Evolutionary conservation across 1,139 yeast species (phyloP).

Genomic region (Taphrina populina): DNA sequence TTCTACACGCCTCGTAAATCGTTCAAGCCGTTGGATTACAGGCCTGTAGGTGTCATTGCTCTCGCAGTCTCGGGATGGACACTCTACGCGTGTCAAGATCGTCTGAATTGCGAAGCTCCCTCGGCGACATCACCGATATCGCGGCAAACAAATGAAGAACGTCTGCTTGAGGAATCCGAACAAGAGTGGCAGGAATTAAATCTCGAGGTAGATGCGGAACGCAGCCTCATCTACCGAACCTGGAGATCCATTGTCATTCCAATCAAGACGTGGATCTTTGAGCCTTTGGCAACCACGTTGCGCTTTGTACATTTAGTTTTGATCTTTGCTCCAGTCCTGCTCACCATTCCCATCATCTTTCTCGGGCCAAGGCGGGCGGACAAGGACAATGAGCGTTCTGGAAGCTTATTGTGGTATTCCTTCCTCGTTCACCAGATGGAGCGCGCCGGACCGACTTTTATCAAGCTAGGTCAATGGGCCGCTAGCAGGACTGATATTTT

Average conservation of each 20-base stretch:
- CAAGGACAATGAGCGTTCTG: slow-evolving; percentile 51
- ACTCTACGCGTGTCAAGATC: neutral
- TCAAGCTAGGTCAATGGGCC: slow-evolving; percentile 98
- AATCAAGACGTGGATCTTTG: slow-evolving; percentile 43
- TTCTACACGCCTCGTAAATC: too few species aligned
- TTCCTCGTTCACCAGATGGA: slow-evolving; percentile 70
- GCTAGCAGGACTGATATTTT: slow-evolving; percentile 97
- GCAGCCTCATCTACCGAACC: slow-evolving; percentile 4
- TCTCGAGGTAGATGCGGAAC: slow-evolving; percentile 14
- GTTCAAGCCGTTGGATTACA: too few species aligned
- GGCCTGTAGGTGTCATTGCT: neutral
- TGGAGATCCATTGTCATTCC: slow-evolving; percentile 24
- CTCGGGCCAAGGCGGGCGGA: slow-evolving; percentile 54
- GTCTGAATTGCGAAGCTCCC: slow-evolving; percentile 1
- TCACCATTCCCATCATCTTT: slow-evolving; percentile 63
- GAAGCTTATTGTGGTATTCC: slow-evolving; percentile 70
- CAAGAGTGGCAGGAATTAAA: slow-evolving; percentile 39
- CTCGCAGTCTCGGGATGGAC: neutral
- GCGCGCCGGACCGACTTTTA: slow-evolving; percentile 88
- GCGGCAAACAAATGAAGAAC: slow-evolving; percentile 41
- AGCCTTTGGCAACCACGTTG: slow-evolving; percentile 65
- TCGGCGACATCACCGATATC: neutral
- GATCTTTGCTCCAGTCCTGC: slow-evolving; percentile 68
- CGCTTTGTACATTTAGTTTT: slow-evolving; percentile 67
- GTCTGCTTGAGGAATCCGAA: slow-evolving; percentile 38